A percentile compares a stretch with the other conserved stretches of the same genome.
Conservation (phyloP, 1,284 basidiomycete species). For the Naganishia albida region DNA sequence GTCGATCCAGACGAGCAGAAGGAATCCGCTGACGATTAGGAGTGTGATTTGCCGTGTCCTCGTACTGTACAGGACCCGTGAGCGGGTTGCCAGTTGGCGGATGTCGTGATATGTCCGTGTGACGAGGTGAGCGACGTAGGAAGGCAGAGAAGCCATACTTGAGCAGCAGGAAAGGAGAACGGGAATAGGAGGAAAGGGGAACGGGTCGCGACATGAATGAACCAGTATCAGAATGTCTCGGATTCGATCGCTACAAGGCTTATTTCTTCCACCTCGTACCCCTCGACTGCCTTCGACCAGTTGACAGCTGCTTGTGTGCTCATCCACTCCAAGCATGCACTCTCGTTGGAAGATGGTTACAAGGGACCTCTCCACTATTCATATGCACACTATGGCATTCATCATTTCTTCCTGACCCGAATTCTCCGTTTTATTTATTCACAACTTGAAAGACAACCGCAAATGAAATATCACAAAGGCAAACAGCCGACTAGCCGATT, state of each 20-base stretch:
- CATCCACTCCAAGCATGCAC: too few species aligned
- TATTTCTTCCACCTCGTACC: background rate
- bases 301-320: too few species aligned
- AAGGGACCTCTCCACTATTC: too few species aligned
- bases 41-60: conserved; percentile 19
- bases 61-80: conserved; percentile 18
- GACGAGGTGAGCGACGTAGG: conserved; percentile 6
- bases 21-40: conserved; percentile 6
- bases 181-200: background rate
- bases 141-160: background rate
- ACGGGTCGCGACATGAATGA: background rate
- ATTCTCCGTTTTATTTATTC: conserved; percentile 14
- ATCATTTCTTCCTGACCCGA: conserved; percentile 3
- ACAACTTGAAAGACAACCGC: conserved; percentile 18
- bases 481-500: background rate
- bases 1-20: conserved; percentile 27
- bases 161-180: background rate
- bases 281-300: background rate
- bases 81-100: conserved; percentile 14
- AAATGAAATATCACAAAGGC: conserved; percentile 17
- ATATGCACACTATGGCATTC: too few species aligned
- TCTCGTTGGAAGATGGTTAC: too few species aligned
- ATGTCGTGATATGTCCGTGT: background rate
- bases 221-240: background rate
- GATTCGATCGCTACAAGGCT: background rate